Evolutionary conservation across 1,284 basidiomycete genomes (phyloP).

Genomic region (Ustilago esculenta): DNA sequence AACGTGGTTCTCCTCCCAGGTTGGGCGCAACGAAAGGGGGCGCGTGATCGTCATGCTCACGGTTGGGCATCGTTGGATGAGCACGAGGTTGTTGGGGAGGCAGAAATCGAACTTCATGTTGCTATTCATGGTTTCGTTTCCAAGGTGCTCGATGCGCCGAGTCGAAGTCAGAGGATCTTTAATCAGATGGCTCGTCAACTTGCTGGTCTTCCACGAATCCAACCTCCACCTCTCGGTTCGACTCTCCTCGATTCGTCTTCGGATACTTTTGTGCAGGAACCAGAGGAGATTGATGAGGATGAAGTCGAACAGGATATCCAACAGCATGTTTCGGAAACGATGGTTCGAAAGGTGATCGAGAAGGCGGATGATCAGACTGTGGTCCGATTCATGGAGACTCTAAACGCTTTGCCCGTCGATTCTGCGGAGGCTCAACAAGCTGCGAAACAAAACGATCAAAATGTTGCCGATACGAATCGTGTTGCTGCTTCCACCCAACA

Average conservation of each 20-base stretch:
- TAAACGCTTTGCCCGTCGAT: conserved; percentile 54
- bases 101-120: conserved; percentile 48
- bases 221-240: conserved; percentile 10
- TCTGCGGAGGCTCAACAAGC: conserved; percentile 28
- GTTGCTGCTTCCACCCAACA: background rate
- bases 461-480: background rate
- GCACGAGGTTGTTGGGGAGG: conserved; percentile 46
- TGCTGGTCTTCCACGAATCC: conserved; percentile 38
- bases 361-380: conserved; percentile 45
- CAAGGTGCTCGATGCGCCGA: conserved; percentile 28
- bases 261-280: conserved; percentile 30
- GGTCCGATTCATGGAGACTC: conserved; percentile 44
- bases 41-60: conserved; percentile 48
- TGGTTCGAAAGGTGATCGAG: conserved; percentile 39
- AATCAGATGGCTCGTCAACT: conserved; percentile 53
- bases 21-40: conserved; percentile 44
- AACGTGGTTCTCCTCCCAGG: conserved; percentile 43
- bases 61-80: conserved; percentile 38
- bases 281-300: conserved; percentile 22
- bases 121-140: conserved; percentile 38
- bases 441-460: background rate
- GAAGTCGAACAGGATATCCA: background rate
- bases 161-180: conserved; percentile 45
- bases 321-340: conserved; percentile 27
- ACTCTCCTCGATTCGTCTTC: conserved; percentile 19